phyloP scores from a whole-genome alignment of 805 yeast species.

The Naumovozyma baii region DNA sequence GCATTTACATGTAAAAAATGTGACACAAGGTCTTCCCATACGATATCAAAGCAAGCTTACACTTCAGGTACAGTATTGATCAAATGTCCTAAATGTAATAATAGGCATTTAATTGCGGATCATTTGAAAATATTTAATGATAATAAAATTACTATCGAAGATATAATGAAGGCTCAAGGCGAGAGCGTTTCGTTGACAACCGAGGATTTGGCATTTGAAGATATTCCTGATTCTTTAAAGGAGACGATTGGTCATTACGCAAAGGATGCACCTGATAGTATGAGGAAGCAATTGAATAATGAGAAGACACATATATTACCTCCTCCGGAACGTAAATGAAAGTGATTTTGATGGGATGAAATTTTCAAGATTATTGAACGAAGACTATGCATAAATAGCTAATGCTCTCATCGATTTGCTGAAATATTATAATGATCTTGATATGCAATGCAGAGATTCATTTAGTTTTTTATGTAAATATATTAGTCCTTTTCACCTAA shows the following conservation, averaged over 20 bases:
- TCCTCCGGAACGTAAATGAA: too few relatives aligned
- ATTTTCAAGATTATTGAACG: too few relatives aligned
- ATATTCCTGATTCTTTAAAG: slow-evolving; percentile 26
- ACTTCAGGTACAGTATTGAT: slow-evolving; percentile 76
- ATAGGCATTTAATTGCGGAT: slow-evolving; percentile 86
- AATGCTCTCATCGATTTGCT: too few relatives aligned
- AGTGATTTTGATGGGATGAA: too few relatives aligned
- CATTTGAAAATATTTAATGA: slow-evolving; percentile 79
- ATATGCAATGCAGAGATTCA: too few relatives aligned
- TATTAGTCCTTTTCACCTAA: too few relatives aligned
- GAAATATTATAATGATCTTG: too few relatives aligned
- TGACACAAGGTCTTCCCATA: slow-evolving; percentile 71
- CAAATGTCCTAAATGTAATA: slow-evolving; percentile 85
- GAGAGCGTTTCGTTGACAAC: slow-evolving; percentile 57
- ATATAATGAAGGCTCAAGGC: slow-evolving; percentile 66
- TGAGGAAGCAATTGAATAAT: slow-evolving; percentile 12
- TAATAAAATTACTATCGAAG: slow-evolving; percentile 60
- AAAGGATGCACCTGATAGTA: slow-evolving; percentile 50
- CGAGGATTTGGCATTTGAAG: slow-evolving; percentile 51
- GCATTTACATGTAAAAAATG: slow-evolving; percentile 92
- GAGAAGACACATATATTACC: slow-evolving; percentile 5
- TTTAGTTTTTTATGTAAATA: too few relatives aligned
- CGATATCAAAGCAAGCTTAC: slow-evolving; percentile 89
- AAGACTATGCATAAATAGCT: too few relatives aligned
- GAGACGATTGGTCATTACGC: slow-evolving; percentile 52